Evolutionary conservation across 352 stramenopile genomes (phyloP), one percentile per base, ranked within the genome.

Genomic region (Hyaloperonospora brassicae): DNA sequence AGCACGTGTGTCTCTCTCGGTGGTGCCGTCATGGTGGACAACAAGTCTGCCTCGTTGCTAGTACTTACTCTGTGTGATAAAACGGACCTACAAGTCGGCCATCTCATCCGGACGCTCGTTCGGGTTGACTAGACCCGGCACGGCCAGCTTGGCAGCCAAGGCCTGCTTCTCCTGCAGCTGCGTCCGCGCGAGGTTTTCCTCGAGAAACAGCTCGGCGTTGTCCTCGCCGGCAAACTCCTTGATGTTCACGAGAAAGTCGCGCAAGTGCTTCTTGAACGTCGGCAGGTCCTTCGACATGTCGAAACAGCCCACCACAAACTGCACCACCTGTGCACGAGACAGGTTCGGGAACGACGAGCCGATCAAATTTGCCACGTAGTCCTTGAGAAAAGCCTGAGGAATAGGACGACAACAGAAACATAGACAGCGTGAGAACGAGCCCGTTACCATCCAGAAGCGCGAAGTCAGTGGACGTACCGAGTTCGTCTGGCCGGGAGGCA

Each of bases 231-330:
- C 96, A 70, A 99, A 99, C 68, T 99, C 96, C 66, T 91, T 99
- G 50, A 99, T 80, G 59, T 98, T 94, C 50, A 99, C 97, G 25
- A 99, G 84, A 77, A 99, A 99, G 70, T 99, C 97, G 59, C 97
- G 88, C 60, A 99, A 66, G 70, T 98, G 96, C 55, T 96, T 97
- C 80, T 99, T 99, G 77, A 99, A 99, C 40, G 91, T 90, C 44
- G 84, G 73, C 43, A 98, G 73, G 63, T 99, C 96, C 79, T 98
- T 98, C 24, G 91, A 92, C 53, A 97, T 79, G 68, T 99, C 95
- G 64, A 99, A 98, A 74, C 98, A 96, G 10, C 95, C 95, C 34
- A 97, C 76, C 10, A 99, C 95, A 69, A 99, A 99, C 61, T 91
- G 89, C 14, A 95, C 71, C 17, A 99, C 95, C 68, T 99, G 94